Base-by-base conservation (phyloP, 31 red algal genomes). In the Odonthalia washingtoniensis region DNA sequence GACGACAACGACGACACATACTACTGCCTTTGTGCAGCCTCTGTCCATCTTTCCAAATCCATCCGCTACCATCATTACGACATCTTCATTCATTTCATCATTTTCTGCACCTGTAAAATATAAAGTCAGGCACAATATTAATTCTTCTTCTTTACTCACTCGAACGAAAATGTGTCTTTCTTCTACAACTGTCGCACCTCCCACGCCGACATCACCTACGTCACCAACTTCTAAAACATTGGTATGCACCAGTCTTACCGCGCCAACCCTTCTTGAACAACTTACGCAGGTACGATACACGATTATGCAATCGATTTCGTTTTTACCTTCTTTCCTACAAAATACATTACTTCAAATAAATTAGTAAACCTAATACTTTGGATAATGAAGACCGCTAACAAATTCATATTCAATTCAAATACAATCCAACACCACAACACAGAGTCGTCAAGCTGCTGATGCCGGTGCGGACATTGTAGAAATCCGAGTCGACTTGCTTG, bases 391-490 rank as follows among this genome's bases (percentile, higher is more conserved):
- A 57, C 21, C 12, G 9, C 21, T 57, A 9, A 57, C 49, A 57
- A 9, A 14, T 14, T 14, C 49, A 14, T 57, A 57, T 57, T 21
- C 21, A 14, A 14, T 57, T 57, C 9, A 57, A 57, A 9, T 9
- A 57, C 49, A n/a, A n/a, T n/a, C n/a, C n/a, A n/a, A n/a, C n/a
- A n/a, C n/a, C n/a, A n/a, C 52, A 61, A 61, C 16, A 61, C 57
- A 82, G 78, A 60, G 37, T 82, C 78, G 78, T 28, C 40, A 64
- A 42, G 78, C 61, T 1, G 21, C 40, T 21, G 65, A 70, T 12
- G 81, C 86, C 18, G 93, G 93, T 65, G 93, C 96, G 2, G 93
- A 98, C 42, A 30, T 98, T 21, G 93, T 89, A 33, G 96, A 98
- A 80, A 79, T 95, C 62, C 91, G 93, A 49, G 66, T 95, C 39